A percentile compares a stretch with the other conserved stretches of the same genome.
phyloP scores from a whole-genome alignment of 768 basidiomycete genomes.

The Auriculariales sp. region DNA sequence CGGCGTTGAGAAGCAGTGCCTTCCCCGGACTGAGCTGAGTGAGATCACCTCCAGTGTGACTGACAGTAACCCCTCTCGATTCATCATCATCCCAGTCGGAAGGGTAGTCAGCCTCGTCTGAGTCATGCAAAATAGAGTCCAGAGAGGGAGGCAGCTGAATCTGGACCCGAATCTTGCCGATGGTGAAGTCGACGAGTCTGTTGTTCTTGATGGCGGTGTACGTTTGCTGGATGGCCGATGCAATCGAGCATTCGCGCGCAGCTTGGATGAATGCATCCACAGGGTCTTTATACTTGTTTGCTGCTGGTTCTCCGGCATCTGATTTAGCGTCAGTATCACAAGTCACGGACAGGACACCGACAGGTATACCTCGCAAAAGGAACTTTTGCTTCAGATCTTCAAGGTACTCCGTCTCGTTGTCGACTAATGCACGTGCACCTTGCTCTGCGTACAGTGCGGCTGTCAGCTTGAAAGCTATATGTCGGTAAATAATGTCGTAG shows the following conservation, averaged over 20 bases:
- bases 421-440: constrained; percentile 73
- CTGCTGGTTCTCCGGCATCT: not conserved
- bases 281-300: constrained; percentile 10
- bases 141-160: constrained; percentile 76
- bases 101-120: constrained; percentile 39
- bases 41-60: constrained; percentile 53
- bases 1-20: constrained; percentile 53
- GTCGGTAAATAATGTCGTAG: constrained; percentile 78
- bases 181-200: constrained; percentile 60
- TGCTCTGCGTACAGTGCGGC: constrained; percentile 91
- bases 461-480: constrained; percentile 77
- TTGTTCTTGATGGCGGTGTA: constrained; percentile 68
- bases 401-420: constrained; percentile 60
- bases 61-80: constrained; percentile 35
- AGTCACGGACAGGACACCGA: not conserved
- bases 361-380: constrained; percentile 39
- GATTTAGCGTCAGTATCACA: not conserved
- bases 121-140: constrained; percentile 47
- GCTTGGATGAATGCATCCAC: constrained; percentile 26
- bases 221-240: constrained; percentile 62
- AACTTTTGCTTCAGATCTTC: constrained; percentile 57
- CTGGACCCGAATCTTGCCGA: constrained; percentile 70
- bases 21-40: constrained; percentile 83
- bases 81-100: constrained; percentile 32
- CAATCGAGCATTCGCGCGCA: constrained; percentile 53